Evolutionary conservation across 805 yeast genomes (phyloP).

Genomic region (Saccharomycopsis fodiens): DNA sequence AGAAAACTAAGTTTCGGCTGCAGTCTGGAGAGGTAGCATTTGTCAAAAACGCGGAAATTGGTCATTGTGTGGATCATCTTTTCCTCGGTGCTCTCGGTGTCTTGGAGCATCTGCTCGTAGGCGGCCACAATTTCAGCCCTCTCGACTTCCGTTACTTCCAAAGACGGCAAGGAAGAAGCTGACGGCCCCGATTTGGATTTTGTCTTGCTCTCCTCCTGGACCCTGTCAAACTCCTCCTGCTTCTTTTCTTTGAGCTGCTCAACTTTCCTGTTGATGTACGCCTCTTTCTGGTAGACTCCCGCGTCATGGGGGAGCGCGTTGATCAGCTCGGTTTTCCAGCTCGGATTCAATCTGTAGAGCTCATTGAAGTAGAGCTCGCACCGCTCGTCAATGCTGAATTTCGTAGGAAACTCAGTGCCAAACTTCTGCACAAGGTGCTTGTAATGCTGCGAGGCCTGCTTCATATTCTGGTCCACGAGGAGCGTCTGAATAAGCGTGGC

Average conservation of each 20-base stretch:
- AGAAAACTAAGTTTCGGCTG: neutral
- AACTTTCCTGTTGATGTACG: constrained; percentile 25
- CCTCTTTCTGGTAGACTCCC: constrained; percentile 28
- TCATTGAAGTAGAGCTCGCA: constrained; percentile 42
- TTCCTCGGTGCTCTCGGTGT: constrained; percentile 30
- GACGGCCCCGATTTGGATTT: too few species aligned
- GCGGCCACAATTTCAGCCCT: constrained; percentile 28
- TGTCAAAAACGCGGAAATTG: constrained; percentile 41
- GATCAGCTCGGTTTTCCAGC: constrained; percentile 34
- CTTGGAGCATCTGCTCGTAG: constrained; percentile 26
- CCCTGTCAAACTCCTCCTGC: neutral
- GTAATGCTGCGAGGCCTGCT: constrained; percentile 21
- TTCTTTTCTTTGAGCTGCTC: constrained; percentile 28
- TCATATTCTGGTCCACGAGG: neutral
- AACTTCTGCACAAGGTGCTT: constrained; percentile 23
- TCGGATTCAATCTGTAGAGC: constrained; percentile 31
- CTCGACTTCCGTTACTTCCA: constrained; percentile 25
- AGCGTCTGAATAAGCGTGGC: neutral
- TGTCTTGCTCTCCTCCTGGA: neutral
- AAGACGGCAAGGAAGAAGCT: too few species aligned
- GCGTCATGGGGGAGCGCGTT: constrained; percentile 22
- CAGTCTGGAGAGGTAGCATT: constrained; percentile 32
- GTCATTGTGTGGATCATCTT: constrained; percentile 36
- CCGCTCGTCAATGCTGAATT: constrained; percentile 28
- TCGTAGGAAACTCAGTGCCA: constrained; percentile 23